Percentiles rank a stretch among this genome's conserved stretches.
phyloP scores from a whole-genome alignment of 306 rosid species.

The Malus fusca region DNA sequence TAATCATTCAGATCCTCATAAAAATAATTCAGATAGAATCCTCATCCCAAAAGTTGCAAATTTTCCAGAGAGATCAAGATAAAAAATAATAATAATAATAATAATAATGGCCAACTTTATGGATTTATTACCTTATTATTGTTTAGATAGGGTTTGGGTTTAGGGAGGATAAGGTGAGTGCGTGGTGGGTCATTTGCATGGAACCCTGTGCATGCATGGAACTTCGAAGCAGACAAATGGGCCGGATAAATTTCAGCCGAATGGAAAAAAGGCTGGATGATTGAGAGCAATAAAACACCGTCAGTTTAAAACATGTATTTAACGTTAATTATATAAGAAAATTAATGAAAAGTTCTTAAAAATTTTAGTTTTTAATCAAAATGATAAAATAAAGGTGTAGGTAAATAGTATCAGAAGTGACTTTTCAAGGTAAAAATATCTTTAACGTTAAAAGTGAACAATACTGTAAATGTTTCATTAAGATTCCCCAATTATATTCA shows the following conservation, averaged over 20 bases:
- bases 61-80: background rate
- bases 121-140: slow-evolving; percentile 60
- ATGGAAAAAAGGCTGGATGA: slow-evolving; percentile 11
- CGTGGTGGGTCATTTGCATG: slow-evolving; percentile 55
- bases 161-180: slow-evolving; percentile 19
- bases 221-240: slow-evolving; percentile 32
- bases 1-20: accelerated
- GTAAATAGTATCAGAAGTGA: accelerated
- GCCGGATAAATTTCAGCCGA: slow-evolving; percentile 33
- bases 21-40: too few relatives aligned
- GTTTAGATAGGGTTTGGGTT: background rate
- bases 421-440: too few relatives aligned
- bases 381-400: too few relatives aligned
- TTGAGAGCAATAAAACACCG: slow-evolving; percentile 36
- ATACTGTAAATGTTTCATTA: accelerated
- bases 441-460: too few relatives aligned
- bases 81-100: background rate
- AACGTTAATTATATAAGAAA: background rate
- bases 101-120: slow-evolving; percentile 44
- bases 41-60: background rate
- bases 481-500: too few relatives aligned
- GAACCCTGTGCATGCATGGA: slow-evolving; percentile 41
- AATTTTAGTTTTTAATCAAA: too few relatives aligned
- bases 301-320: background rate
- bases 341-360: accelerated